These are phyloP conservation scores for Xerocomus minutiporus DNA, from an alignment of 1,284 basidiomycete species.

Conservation along the genomic window DNA sequence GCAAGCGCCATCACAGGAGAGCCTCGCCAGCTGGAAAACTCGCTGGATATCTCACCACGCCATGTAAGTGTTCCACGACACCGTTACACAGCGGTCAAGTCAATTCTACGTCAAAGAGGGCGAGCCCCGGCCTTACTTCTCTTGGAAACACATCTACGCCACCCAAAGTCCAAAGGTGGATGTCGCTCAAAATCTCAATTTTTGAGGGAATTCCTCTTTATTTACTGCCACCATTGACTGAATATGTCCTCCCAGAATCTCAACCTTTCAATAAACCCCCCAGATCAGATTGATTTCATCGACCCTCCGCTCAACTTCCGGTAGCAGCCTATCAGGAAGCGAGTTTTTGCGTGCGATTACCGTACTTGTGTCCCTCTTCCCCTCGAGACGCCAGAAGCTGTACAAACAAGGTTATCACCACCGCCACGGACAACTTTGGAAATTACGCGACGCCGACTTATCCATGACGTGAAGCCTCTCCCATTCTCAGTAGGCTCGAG, in stretches of 20 bases:
- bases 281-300: neutral
- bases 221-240: slow-evolving; percentile 1
- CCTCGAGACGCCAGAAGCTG: slow-evolving; percentile 2
- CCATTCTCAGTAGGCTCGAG: neutral
- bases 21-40: neutral
- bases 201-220: neutral
- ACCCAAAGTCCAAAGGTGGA: neutral
- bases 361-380: neutral
- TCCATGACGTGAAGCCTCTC: slow-evolving; percentile 16
- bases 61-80: neutral
- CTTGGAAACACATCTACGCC: slow-evolving; percentile 4
- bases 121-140: neutral
- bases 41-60: neutral
- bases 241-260: slow-evolving; percentile 3
- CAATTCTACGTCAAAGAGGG: neutral
- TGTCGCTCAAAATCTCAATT: neutral
- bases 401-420: slow-evolving; percentile 10
- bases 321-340: neutral
- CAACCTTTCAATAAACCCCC: neutral
- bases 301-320: neutral
- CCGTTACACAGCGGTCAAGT: neutral
- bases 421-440: slow-evolving; percentile 15
- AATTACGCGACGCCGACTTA: slow-evolving; percentile 26
- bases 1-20: neutral
- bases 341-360: neutral